A percentile compares a stretch with the other conserved stretches of the same genome.
These are phyloP conservation scores for Magnolia changhungtana DNA, from an alignment of 164 flowering plant species.

Conservation along the genomic window DNA sequence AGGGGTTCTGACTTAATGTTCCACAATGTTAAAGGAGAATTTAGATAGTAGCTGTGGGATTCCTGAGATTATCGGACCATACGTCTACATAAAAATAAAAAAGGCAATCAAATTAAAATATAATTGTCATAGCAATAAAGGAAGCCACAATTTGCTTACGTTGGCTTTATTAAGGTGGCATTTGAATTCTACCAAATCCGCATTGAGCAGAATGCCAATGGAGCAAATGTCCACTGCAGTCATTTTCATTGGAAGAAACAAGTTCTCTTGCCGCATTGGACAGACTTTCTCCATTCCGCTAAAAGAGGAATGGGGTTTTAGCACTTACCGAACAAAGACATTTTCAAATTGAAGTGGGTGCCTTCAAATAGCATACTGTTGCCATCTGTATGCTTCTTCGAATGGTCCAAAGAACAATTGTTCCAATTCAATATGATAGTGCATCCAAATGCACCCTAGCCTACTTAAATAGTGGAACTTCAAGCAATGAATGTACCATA, in stretches of 20 bases:
- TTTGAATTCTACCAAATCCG: neutral
- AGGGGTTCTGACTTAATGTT: conserved; percentile 14
- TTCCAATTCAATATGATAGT: no score
- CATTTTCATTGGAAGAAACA: neutral
- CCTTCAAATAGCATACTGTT: neutral
- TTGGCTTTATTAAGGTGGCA: neutral
- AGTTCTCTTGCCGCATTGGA: no score
- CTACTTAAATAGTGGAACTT: neutral
- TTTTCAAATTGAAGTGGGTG: neutral
- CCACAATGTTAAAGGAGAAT: conserved; percentile 54
- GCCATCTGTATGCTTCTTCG: neutral
- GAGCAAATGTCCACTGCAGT: neutral
- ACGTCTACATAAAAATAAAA: conserved; percentile 46
- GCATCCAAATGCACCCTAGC: neutral
- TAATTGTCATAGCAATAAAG: neutral
- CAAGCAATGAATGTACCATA: conserved; percentile 12
- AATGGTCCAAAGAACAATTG: neutral
- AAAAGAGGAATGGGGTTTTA: neutral
- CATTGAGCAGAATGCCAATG: neutral
- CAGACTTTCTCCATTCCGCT: no score
- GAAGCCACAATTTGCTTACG: neutral
- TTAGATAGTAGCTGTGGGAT: conserved; percentile 69
- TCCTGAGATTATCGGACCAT: conserved; percentile 67
- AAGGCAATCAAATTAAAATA: neutral
- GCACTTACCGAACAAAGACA: neutral